Evolutionary conservation across 179 eudicot genomes (phyloP).

Genomic region (Dionaea muscipula): DNA sequence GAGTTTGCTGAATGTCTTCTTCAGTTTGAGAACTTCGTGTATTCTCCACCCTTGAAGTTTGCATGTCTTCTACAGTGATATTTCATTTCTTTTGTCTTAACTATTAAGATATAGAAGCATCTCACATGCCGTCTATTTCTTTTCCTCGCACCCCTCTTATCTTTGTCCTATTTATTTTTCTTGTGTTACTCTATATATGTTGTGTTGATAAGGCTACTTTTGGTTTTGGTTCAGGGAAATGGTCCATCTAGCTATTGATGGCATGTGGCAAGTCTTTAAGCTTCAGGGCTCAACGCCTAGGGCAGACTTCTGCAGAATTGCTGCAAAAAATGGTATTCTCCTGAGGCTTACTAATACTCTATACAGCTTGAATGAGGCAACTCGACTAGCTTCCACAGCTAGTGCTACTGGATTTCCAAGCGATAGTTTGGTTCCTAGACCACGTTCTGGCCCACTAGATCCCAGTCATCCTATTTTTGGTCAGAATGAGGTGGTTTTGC

Average conservation of each 20-base stretch:
- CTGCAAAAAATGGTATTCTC: slow-evolving; percentile 86
- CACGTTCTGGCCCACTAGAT: slow-evolving; percentile 67
- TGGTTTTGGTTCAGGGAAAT: slow-evolving; percentile 69
- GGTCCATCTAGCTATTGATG: slow-evolving; percentile 98
- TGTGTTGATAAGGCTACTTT: slow-evolving; percentile 11
- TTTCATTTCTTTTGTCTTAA: no score
- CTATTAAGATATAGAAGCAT: no score
- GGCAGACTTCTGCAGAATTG: slow-evolving; percentile 90
- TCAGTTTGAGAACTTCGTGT: no score
- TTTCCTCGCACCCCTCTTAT: background rate
- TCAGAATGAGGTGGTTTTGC: slow-evolving; percentile 31
- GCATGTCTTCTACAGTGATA: no score
- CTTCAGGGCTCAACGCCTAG: slow-evolving; percentile 83
- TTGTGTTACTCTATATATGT: background rate
- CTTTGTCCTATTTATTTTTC: background rate
- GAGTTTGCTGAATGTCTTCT: no score
- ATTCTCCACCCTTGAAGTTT: no score
- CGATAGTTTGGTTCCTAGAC: slow-evolving; percentile 49
- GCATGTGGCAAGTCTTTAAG: slow-evolving; percentile 97
- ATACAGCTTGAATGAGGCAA: slow-evolving; percentile 84
- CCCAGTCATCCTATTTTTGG: slow-evolving; percentile 39
- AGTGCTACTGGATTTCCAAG: slow-evolving; percentile 46
- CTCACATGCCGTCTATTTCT: no score
- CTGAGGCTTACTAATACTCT: slow-evolving; percentile 81
- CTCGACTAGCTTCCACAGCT: slow-evolving; percentile 68